These are phyloP conservation scores for Penicillium steckii DNA, from an alignment of 495 filamentous ascomycete genomes.

Conservation along the genomic window DNA sequence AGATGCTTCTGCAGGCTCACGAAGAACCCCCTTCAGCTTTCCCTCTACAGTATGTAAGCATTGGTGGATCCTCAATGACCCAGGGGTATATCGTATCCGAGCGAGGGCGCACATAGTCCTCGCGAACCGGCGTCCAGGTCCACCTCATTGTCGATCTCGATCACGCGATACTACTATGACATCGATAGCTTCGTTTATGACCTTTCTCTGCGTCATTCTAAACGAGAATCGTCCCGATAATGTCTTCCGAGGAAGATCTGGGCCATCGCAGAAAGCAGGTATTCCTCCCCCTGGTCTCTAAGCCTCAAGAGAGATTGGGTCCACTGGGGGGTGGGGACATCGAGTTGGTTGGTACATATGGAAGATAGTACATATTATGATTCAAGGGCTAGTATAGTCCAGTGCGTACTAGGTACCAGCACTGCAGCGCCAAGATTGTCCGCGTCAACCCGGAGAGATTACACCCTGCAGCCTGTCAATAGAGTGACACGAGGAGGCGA, in stretches of 20 bases:
- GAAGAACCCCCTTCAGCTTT: not conserved
- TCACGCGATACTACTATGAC: constrained; percentile 1
- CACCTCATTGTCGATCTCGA: constrained; percentile 7
- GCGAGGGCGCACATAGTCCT: not conserved
- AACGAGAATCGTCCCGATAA: not conserved
- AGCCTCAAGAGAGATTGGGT: not conserved
- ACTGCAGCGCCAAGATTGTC: not conserved
- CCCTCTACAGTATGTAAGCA: not conserved
- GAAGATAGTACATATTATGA: no score
- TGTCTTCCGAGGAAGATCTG: not conserved
- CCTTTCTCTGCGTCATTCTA: not conserved
- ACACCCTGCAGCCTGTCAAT: constrained; percentile 4
- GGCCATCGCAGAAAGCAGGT: not conserved
- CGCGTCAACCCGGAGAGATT: constrained; percentile 6
- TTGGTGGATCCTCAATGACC: not conserved
- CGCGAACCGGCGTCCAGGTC: not conserved
- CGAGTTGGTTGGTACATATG: not conserved
- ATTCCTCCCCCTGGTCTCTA: not conserved
- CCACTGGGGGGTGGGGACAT: not conserved
- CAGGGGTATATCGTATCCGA: not conserved
- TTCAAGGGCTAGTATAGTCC: not conserved
- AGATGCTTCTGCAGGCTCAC: not conserved
- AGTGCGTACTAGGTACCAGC: no score
- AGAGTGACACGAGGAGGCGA: not conserved
- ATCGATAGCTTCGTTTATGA: not conserved